Conservation (phyloP, 225 moss, liverwort and hornwort genomes). For the Marchantia polymorpha region DNA sequence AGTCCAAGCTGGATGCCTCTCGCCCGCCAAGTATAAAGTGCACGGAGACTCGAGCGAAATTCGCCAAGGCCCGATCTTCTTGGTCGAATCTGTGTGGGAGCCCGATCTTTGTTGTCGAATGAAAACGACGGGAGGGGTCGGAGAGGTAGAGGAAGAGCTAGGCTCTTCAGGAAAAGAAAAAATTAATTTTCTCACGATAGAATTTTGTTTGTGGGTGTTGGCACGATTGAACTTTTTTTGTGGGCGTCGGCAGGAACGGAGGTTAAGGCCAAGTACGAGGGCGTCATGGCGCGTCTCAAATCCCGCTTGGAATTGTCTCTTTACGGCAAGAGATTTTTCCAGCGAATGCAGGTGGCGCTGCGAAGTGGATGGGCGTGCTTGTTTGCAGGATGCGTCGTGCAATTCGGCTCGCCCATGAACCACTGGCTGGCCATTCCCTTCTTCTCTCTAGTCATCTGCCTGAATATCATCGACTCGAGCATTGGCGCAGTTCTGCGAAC, state of each 20-base stretch:
- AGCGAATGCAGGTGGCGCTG: constrained; percentile 21
- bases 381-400: constrained; percentile 21
- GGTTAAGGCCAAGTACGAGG: neutral
- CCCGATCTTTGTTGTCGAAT: no score
- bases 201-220: neutral
- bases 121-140: no score
- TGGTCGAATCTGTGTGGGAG: no score
- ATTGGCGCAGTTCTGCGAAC: constrained; percentile 27
- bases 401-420: constrained; percentile 26
- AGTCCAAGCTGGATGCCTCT: neutral
- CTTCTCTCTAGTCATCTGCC: constrained; percentile 36
- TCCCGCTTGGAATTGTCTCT: constrained; percentile 5
- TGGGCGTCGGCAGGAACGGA: neutral
- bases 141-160: no score
- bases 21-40: no score
- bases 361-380: constrained; percentile 41
- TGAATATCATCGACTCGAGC: constrained; percentile 30
- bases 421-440: constrained; percentile 27
- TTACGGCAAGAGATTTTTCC: constrained; percentile 29
- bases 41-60: neutral
- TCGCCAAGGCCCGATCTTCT: neutral
- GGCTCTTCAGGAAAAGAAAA: neutral
- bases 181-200: neutral
- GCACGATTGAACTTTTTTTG: no score
- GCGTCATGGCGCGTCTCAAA: neutral